Base-by-base conservation (phyloP, 495 filamentous ascomycete genomes). In the Podospora didyma region DNA sequence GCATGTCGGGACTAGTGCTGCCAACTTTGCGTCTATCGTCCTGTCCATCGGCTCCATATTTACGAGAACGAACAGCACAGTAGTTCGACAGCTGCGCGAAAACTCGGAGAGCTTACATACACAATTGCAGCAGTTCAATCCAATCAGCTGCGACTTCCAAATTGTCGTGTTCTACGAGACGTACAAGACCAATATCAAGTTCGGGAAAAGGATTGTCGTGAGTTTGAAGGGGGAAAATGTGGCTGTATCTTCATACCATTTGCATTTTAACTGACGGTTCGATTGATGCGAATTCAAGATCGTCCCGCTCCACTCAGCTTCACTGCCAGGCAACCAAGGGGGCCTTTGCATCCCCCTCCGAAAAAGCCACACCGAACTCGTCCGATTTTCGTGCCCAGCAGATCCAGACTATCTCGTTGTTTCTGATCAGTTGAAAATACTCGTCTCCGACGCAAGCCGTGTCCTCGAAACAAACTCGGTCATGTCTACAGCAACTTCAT, bases 121-220 rank as follows among this genome's bases (percentile, higher is more conserved):
- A 11, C 23, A 49, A 7, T 11, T 22, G 1, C 16, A 34, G 21
- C 22, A 34, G 26, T 49, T 26, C 11, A 34, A 28, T 11, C 22
- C 47, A 22, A 49, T 49, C 23, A 49, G 22, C 26, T 34, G 22
- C 7, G 24, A 49, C 47, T 49, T 49, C 17, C 20, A 49, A 3
- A 49, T 49, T 31, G 24, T 31, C 7, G 26, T 11, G n/a, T 49
- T 49, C 16, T 49, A 49, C 24, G 47, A 49, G 22, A 49, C 47
- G 3, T 49, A 49, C 26, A 47, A 24, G 17, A 47, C 45, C 1
- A 47, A 22, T 4, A 24, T 47, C 20, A 3, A 11, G 11, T 47
- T 47, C 5, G 45, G 45, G 7, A 20, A 14, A 24, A 19, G 17
- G 1, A 17, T 42, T 14, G n/a, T 14, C n/a, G 39, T 42, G 39